These are phyloP conservation scores for Curvularia lunata DNA, from an alignment of 2,329 filamentous ascomycete species.

Conservation along the genomic window DNA sequence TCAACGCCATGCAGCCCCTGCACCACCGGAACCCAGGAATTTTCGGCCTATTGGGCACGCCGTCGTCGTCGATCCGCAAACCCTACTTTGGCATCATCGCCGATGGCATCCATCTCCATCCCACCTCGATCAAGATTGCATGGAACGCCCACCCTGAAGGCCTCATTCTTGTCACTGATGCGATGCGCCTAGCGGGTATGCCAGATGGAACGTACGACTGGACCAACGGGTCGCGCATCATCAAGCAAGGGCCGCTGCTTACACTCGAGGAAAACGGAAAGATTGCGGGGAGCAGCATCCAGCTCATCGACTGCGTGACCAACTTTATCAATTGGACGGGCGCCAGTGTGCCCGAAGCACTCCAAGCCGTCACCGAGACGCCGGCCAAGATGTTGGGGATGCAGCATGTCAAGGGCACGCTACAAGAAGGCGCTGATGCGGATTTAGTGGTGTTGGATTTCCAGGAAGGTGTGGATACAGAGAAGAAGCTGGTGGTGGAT, in stretches of 20 bases:
- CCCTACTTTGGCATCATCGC: constrained; percentile 90
- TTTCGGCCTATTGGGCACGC: constrained; percentile 77
- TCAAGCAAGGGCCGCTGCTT: constrained; percentile 75
- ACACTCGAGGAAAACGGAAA: constrained; percentile 76
- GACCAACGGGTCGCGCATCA: constrained; percentile 73
- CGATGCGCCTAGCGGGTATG: constrained; percentile 84
- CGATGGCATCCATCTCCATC: constrained; percentile 89
- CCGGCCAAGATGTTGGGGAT: constrained; percentile 79
- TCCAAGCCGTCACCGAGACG: constrained; percentile 76
- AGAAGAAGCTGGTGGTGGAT: constrained; percentile 67
- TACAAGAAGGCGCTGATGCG: constrained; percentile 55
- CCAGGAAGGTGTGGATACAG: constrained; percentile 52
- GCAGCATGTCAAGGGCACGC: constrained; percentile 67
- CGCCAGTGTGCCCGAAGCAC: constrained; percentile 68
- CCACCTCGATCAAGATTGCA: constrained; percentile 86
- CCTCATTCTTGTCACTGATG: constrained; percentile 88
- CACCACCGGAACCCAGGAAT: constrained; percentile 91
- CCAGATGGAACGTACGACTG: constrained; percentile 85
- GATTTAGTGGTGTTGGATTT: constrained; percentile 71
- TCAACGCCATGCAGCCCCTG: constrained; percentile 91
- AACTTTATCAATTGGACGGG: constrained; percentile 82
- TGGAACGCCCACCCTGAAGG: constrained; percentile 85
- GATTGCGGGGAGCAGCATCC: constrained; percentile 65
- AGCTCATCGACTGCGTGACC: constrained; percentile 80
- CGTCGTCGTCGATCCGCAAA: constrained; percentile 48